Evolutionary conservation across 306 rosid species (phyloP), one percentile per base, ranked within the genome.

Genomic region (Glycyrrhiza uralensis): DNA sequence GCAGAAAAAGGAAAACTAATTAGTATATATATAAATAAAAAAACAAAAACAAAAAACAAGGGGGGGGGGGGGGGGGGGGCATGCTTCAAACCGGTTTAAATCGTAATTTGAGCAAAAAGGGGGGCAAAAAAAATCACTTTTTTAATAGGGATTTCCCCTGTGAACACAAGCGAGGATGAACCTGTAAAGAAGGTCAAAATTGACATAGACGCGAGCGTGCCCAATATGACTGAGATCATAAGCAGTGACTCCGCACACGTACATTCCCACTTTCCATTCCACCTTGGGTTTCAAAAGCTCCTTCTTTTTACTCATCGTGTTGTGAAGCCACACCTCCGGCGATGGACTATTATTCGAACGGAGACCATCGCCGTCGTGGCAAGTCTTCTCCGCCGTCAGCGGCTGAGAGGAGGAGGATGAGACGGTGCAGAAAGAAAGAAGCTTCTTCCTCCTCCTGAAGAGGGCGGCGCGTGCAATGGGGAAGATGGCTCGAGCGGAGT

Each of bases 221-320:
- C 99, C 99, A 54, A 94, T 86, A 74, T 94, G 99, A 76, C 99
- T 94, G 54, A 94, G 93, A 75, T 91, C 97, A 62, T 94, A 94
- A 20, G 97, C 97, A 1, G 99, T 94, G 56, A 94, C 97, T 15
- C 99, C 97, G 29, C 99, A 94, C 1, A 94, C 99, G 42, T 94
- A 94, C 97, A 91, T 94, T 58, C 96, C 93, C 7, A 91, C 99
- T 67, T 74, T 92, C 4, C 84, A 89, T 63, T 88, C 91, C 6
- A 85, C 78, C 83, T 91, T 94, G 32, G 99, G 87, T 74, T 77
- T 84, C 42, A 94, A 88, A 7, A 82, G 36, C 61, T 89, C 88
- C 82, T 84, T 87, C 77, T 38, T 85, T 70, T 82, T 89, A 58
- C 89, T 86, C 96, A 88, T 89, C 4, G 97, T 91, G 85, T 94